phyloP scores from a whole-genome alignment of 495 filamentous ascomycete species.

The Choiromyces venosus region DNA sequence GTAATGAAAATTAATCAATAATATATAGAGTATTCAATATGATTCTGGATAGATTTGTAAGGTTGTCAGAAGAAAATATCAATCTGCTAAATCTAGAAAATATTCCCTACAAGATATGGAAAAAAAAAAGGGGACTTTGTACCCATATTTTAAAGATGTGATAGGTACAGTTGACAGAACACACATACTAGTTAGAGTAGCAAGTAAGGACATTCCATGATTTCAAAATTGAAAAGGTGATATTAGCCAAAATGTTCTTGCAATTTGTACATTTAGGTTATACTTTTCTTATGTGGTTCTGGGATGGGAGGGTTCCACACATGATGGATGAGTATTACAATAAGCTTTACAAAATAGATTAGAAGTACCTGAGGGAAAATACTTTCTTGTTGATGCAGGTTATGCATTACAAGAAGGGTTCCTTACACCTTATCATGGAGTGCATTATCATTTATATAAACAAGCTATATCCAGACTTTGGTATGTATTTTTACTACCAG shows the following conservation, averaged over 20 bases:
- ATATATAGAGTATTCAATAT: background rate
- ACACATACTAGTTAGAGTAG: slow-evolving; percentile 16
- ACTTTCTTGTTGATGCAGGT: slow-evolving; percentile 20
- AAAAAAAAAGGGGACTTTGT: background rate
- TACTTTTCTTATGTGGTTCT: slow-evolving; percentile 15
- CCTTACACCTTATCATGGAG: slow-evolving; percentile 13
- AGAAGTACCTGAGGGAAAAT: slow-evolving; percentile 4
- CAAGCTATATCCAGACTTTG: slow-evolving; percentile 1
- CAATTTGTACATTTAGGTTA: slow-evolving; percentile 10
- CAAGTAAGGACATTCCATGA: background rate
- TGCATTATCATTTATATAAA: slow-evolving; percentile 13
- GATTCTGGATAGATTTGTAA: background rate
- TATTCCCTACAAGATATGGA: background rate
- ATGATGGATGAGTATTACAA: slow-evolving; percentile 6
- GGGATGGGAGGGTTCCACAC: slow-evolving; percentile 19
- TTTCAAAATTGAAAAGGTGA: slow-evolving; percentile 18
- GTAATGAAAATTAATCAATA: too few relatives aligned
- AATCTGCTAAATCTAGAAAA: too few relatives aligned
- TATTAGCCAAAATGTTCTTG: slow-evolving; percentile 20
- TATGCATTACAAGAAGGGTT: slow-evolving; percentile 1
- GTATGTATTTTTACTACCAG: background rate
- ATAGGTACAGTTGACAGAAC: slow-evolving; percentile 25
- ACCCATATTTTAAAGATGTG: slow-evolving; percentile 24
- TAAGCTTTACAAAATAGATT: slow-evolving; percentile 3
- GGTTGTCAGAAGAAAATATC: too few relatives aligned